Conservation (phyloP, 1,284 basidiomycete species). For the Trametes sp. region DNA sequence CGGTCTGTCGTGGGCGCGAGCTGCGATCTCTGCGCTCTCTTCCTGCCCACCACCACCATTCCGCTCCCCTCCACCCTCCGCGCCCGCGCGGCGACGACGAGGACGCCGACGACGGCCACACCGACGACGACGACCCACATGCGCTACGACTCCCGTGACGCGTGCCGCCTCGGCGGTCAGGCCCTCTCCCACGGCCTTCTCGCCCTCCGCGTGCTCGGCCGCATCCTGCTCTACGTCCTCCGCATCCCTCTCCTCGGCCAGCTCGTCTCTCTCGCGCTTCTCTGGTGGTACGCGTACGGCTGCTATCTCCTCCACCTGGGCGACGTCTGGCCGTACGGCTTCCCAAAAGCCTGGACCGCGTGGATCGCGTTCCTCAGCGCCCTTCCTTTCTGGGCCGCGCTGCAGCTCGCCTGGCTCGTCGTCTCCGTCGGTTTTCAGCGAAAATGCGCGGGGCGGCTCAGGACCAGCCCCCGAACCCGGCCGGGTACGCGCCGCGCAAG, state of each 20-base stretch:
- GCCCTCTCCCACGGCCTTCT: constrained; percentile 10
- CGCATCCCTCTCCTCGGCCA: constrained; percentile 27
- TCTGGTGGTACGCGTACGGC: constrained; percentile 21
- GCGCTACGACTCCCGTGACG: constrained; percentile 5
- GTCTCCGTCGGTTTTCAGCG: constrained; percentile 9
- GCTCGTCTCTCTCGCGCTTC: constrained; percentile 26
- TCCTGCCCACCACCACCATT: background rate
- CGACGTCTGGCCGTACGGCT: constrained; percentile 31
- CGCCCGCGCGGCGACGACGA: background rate
- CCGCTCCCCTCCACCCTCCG: background rate
- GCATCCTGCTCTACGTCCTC: constrained; percentile 3
- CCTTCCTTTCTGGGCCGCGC: constrained; percentile 30
- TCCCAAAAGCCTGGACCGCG: constrained; percentile 31
- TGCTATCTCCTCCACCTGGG: constrained; percentile 19
- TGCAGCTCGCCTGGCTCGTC: constrained; percentile 32
- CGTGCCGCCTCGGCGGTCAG: constrained; percentile 2
- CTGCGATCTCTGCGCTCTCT: background rate
- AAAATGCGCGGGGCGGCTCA: constrained; percentile 6
- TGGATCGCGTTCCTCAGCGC: constrained; percentile 33
- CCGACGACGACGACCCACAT: background rate
- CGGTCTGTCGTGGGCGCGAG: background rate
- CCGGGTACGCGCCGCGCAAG: constrained; percentile 37
- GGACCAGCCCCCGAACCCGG: constrained; percentile 22
- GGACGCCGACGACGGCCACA: background rate
- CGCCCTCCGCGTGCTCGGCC: constrained; percentile 7